phyloP scores from a whole-genome alignment of 1,139 yeast species.

The Hyphopichia fennica region DNA sequence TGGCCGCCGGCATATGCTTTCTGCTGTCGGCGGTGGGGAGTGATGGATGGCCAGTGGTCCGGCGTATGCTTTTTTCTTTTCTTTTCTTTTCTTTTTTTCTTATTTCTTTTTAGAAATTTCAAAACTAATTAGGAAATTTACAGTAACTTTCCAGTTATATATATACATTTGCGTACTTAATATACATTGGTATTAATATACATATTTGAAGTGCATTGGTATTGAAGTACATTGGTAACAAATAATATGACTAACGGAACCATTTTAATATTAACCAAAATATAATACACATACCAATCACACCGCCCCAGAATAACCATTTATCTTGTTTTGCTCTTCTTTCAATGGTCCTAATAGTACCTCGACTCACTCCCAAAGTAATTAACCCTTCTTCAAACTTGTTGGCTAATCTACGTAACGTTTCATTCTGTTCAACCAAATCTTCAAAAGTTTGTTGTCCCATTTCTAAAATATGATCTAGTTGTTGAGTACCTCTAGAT shows the following conservation, averaged over 20 bases:
- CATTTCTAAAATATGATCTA: conserved; percentile 88
- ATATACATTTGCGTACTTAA: too few relatives aligned
- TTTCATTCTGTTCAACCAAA: conserved; percentile 79
- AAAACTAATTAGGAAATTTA: too few relatives aligned
- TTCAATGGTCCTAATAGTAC: conserved; percentile 80
- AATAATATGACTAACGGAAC: conserved; percentile 25
- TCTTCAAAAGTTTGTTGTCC: conserved; percentile 87
- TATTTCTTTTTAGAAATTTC: too few relatives aligned
- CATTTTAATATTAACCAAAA: conserved; percentile 71
- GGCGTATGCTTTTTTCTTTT: too few relatives aligned
- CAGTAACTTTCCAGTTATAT: too few relatives aligned
- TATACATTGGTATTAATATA: too few relatives aligned
- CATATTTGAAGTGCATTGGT: neutral
- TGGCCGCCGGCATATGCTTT: too few relatives aligned
- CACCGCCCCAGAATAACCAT: conserved; percentile 80
- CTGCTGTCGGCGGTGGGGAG: too few relatives aligned
- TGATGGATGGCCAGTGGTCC: too few relatives aligned
- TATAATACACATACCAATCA: conserved; percentile 57
- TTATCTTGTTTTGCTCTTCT: conserved; percentile 88
- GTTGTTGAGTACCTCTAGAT: conserved; percentile 71
- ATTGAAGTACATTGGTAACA: neutral
- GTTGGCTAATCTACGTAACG: conserved; percentile 61
- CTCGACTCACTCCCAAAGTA: conserved; percentile 84
- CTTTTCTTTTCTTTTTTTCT: too few relatives aligned
- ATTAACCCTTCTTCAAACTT: conserved; percentile 68